Evolutionary conservation across 1,139 yeast species (phyloP), one percentile per base, ranked within the genome.

Genomic region (Arxiozyma telluris): DNA sequence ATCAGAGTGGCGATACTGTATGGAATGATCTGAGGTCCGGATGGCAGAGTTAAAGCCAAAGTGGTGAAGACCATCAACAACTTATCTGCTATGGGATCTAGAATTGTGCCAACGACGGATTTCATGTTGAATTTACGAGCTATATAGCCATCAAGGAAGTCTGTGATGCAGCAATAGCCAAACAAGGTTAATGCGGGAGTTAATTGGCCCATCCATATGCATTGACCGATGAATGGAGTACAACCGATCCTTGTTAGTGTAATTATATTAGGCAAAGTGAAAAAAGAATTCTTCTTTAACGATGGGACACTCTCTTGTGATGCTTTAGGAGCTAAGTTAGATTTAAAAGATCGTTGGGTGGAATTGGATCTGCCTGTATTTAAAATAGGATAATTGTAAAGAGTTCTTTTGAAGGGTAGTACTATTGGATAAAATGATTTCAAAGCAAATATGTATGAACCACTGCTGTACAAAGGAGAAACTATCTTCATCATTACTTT

Each of bases 31-130:
- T 65, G 68, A 21, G 82, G 81, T 3, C 86, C 82, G 0, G 83
- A 76, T 42, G 82, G 80, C 1, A 61, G 54, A 0, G 94, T 83
- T 55, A 93, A 73, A 53, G 96, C 82, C 0, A 84, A 75, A 0
- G 98, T 90, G 54, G 96, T 82, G 0, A 87, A 81, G 47, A 94
- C 80, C 96, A 94, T 89, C 49, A 94, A 74, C 25, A 87, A 74
- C 69, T 94, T 94, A 67, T 94, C 99, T 0, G 98, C 99, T 74
- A 90, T 77, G 0, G 99, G 98, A 65, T 94, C 99, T 46, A 94
- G 74, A 22, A 94, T 84, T 0, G 96, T 86, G 0, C 99, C 99
- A 4, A 91, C 79, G 1, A 87, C 84, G 0, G 96, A 83, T 63
- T 82, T 81, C 78, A 86, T 75, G 54, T 89, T 83, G 74, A 72